Base-by-base conservation (phyloP, 805 yeast genomes). In the Monosporozyma servazzii region DNA sequence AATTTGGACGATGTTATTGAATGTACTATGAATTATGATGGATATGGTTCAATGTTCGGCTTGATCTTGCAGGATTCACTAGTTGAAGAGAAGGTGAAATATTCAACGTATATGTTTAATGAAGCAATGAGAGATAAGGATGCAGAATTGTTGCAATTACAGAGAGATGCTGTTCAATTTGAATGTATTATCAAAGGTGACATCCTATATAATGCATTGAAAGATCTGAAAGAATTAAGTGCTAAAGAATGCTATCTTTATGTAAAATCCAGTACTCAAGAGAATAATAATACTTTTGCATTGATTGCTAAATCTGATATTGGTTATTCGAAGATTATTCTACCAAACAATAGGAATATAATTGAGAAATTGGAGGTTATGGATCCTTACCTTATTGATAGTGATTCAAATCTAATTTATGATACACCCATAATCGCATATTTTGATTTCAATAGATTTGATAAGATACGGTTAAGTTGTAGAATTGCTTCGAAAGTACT, bases 271-370 rank as follows among this genome's bases (percentile, higher is more conserved):
- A 57, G 55, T 7, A 60, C 54, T 21, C 51, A 58, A 23, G 63
- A 61, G n/a, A 40, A 20, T 2, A 30, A 60, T 2, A 64, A 58
- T 40, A 56, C 66, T 2, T 65, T 70, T 42, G 74, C 74, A 3
- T 60, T 88, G 49, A 76, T 85, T 5, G 83, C 93, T 0, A 75
- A 74, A 40, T 86, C 91, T 10, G 85, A 82, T n/a, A 74, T 86
- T 45, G 96, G 95, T 0, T 72, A 75, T 48, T 81, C 87, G 40
- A 82, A 84, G 59, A 70, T 87, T 20, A 73, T 76, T 9, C 74
- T 83, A 46, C 95, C 95, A 0, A 76, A 75, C 53, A 85, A 78
- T 47, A 74, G 76, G 57, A 71, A 80, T 2, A 77, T 81, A 11
- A 64, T 88, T 31, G 91, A 85, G 54, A 80, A 81, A 43, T 63